A percentile compares a stretch with the other conserved stretches of the same genome.
phyloP scores from a whole-genome alignment of 2,329 filamentous ascomycete genomes.

The Fusarium pseudonygamai region DNA sequence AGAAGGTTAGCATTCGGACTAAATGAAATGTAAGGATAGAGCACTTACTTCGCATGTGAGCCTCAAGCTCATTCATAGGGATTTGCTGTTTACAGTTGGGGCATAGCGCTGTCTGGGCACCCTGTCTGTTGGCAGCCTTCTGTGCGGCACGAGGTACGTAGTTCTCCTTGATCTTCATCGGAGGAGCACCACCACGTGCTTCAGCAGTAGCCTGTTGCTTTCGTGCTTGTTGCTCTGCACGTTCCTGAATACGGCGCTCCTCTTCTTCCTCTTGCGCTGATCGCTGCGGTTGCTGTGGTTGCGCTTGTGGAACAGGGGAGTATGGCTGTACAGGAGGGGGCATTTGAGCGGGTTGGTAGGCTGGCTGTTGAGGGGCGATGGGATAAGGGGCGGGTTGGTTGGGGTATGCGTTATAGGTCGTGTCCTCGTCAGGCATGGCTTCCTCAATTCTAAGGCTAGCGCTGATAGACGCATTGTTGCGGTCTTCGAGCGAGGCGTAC shows the following conservation, averaged over 20 bases:
- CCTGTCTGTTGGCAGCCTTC: slow-evolving; percentile 72
- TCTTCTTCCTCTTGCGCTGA: slow-evolving; percentile 69
- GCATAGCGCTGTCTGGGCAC: slow-evolving; percentile 77
- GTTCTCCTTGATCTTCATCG: slow-evolving; percentile 92
- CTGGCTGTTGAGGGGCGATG: slow-evolving; percentile 50
- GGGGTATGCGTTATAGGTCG: slow-evolving; percentile 62
- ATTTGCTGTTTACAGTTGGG: slow-evolving; percentile 94
- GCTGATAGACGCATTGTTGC: slow-evolving; percentile 87
- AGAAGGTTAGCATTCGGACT: slow-evolving; percentile 46
- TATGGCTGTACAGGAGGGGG: slow-evolving; percentile 53
- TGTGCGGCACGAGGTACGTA: slow-evolving; percentile 88
- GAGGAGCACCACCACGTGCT: slow-evolving; percentile 71
- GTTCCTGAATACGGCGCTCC: slow-evolving; percentile 69
- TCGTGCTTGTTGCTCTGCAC: slow-evolving; percentile 67
- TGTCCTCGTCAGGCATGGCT: slow-evolving; percentile 85
- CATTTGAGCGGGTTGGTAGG: slow-evolving; percentile 48
- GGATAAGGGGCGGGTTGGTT: slow-evolving; percentile 51
- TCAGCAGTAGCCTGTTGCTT: slow-evolving; percentile 83
- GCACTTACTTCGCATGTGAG: slow-evolving; percentile 84
- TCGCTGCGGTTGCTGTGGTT: slow-evolving; percentile 43
- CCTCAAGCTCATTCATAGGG: slow-evolving; percentile 84
- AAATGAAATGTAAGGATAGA: background rate
- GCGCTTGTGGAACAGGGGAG: slow-evolving; percentile 21
- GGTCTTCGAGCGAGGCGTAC: slow-evolving; percentile 93
- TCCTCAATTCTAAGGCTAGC: slow-evolving; percentile 90